Evolutionary conservation across 805 yeast species (phyloP).

Genomic region (Yarrowia divulgata): DNA sequence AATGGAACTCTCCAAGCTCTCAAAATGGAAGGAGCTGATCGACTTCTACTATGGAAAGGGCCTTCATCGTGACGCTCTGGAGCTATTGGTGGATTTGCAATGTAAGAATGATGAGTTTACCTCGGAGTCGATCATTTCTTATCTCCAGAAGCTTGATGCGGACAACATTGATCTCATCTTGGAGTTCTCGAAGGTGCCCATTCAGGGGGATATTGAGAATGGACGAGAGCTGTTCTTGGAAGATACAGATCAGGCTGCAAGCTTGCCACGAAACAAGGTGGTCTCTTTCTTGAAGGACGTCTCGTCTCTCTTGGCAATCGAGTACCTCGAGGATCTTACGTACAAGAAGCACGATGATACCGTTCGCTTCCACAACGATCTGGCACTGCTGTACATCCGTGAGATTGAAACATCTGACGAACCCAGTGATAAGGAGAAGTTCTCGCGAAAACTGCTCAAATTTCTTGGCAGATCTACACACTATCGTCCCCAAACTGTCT

Average conservation of each 20-base stretch:
- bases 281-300: conserved; percentile 57
- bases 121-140: conserved; percentile 41
- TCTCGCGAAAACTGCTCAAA: conserved; percentile 49
- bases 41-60: conserved; percentile 75
- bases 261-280: conserved; percentile 62
- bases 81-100: conserved; percentile 53
- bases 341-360: conserved; percentile 53
- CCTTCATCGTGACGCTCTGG: conserved; percentile 71
- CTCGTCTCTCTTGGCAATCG: conserved; percentile 49
- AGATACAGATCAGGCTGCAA: conserved; percentile 65
- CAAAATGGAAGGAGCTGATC: conserved; percentile 69
- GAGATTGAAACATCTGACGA: conserved; percentile 43
- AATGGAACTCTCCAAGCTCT: conserved; percentile 55
- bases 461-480: conserved; percentile 51
- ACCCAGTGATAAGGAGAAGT: conserved; percentile 43
- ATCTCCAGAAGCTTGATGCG: conserved; percentile 44
- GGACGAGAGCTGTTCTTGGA: conserved; percentile 67
- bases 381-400: conserved; percentile 57
- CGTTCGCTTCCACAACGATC: conserved; percentile 54
- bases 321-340: conserved; percentile 63
- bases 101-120: background rate
- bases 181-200: conserved; percentile 62
- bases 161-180: conserved; percentile 62
- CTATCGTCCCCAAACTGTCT: conserved; percentile 52
- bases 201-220: conserved; percentile 52